Evolutionary conservation across 1,284 basidiomycete genomes (phyloP).

Genomic region (Pterulicium gracile): DNA sequence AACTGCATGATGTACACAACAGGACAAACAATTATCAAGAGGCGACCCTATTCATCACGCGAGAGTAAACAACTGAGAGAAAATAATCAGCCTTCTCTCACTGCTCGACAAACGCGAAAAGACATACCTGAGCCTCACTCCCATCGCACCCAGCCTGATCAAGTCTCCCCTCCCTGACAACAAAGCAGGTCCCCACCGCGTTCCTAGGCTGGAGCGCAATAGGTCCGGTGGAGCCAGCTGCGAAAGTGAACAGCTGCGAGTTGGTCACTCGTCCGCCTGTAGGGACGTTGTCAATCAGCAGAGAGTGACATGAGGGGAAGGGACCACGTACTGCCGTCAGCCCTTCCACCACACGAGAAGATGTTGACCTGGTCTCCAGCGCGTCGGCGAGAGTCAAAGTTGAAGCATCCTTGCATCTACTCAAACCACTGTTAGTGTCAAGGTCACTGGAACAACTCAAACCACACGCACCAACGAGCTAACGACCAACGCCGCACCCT

Average conservation of each 20-base stretch:
- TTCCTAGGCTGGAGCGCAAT: constrained; percentile 11
- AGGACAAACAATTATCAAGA: no score
- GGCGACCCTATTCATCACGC: no score
- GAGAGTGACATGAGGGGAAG: background rate
- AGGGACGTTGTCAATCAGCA: background rate
- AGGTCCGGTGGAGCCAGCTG: background rate
- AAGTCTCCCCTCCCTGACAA: constrained; percentile 10
- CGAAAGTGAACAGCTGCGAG: constrained; percentile 16
- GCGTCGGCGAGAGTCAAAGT: constrained; percentile 15
- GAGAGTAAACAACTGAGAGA: no score
- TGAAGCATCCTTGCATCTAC: constrained; percentile 7
- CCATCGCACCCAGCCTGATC: constrained; percentile 9
- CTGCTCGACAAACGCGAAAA: no score
- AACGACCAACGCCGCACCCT: background rate
- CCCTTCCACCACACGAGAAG: constrained; percentile 17
- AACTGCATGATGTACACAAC: no score
- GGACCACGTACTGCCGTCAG: constrained; percentile 15
- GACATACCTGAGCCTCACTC: background rate
- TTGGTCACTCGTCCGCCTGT: constrained; percentile 12
- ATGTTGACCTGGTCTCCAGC: constrained; percentile 15
- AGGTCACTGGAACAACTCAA: background rate
- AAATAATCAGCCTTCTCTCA: no score
- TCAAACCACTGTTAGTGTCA: background rate
- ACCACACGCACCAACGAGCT: background rate
- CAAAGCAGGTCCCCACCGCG: constrained; percentile 10